A percentile compares a stretch with the other conserved stretches of the same genome.
These are phyloP conservation scores for Polygonum aviculare DNA, from an alignment of 148 eudicot genomes.

Conservation along the genomic window DNA sequence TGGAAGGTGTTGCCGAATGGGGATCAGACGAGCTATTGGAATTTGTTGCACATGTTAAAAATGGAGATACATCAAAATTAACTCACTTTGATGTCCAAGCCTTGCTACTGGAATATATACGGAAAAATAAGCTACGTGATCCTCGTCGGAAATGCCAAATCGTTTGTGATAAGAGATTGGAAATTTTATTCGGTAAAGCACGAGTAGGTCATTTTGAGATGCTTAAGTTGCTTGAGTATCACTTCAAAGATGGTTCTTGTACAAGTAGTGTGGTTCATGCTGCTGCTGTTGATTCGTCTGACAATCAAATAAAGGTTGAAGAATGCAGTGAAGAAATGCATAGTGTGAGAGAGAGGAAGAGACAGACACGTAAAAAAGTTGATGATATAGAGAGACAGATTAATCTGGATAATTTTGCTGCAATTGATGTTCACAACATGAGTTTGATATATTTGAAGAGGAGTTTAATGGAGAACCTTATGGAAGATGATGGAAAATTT, in stretches of 20 bases:
- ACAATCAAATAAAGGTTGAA: constrained; percentile 33
- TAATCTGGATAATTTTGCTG: constrained; percentile 75
- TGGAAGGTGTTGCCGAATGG: constrained; percentile 44
- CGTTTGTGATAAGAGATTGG: constrained; percentile 75
- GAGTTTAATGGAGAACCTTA: constrained; percentile 56
- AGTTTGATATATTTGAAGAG: constrained; percentile 71
- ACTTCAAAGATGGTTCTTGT: constrained; percentile 50
- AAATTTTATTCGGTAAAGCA: constrained; percentile 55
- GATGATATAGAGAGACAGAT: constrained; percentile 39
- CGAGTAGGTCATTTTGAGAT: constrained; percentile 88
- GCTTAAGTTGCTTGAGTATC: constrained; percentile 81
- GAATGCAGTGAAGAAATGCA: constrained; percentile 26
- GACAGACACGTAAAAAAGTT: constrained; percentile 42
- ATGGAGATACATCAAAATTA: constrained; percentile 64
- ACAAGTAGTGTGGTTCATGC: constrained; percentile 38
- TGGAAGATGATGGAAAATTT: constrained; percentile 47
- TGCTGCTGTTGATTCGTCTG: constrained; percentile 34
- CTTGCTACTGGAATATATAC: constrained; percentile 77
- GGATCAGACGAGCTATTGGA: constrained; percentile 79
- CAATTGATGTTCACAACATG: constrained; percentile 78
- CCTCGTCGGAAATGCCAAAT: constrained; percentile 75
- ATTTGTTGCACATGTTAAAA: constrained; percentile 74
- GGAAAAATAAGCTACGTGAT: constrained; percentile 76
- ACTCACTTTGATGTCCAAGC: constrained; percentile 81
- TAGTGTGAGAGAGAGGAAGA: constrained; percentile 42